Evolutionary conservation across 2,329 filamentous ascomycete species (phyloP), one percentile per base, ranked within the genome.

Genomic region (Fusarium albidum): DNA sequence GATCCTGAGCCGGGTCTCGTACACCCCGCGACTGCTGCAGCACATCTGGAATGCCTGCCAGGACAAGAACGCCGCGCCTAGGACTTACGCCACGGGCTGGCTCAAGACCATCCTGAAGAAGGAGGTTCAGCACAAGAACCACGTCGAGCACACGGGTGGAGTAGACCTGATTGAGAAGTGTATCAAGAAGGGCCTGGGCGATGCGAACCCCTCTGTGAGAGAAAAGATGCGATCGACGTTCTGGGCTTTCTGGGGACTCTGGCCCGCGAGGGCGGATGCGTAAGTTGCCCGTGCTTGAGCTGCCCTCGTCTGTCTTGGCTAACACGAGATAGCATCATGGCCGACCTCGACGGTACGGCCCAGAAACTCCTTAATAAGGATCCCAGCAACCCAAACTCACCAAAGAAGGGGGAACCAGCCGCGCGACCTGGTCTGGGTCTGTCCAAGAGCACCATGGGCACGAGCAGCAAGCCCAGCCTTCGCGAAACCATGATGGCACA

Each of bases 51-150:
- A 79, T 47, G 93, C 94, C 18, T 89, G 85, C 57, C 89, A 96
- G 70, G 94, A 99, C 77, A 98, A 97, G 78, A 98, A 97, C 68
- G 88, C 93, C 3, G 90, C 95, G 68, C 89, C 93, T 13, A 86
- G 95, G 56, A 84, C 85, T 2, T 96, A 88, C 72, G 89, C 88
- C 2, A 81, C 89, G 3, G 87, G 83, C 8, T 99, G 95, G 95
- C 76, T 98, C 26, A 90, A 88, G 73, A 96, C 89, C 1, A 73
- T 98, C 15, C 76, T 99, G 32, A 87, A 82, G 63, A 91, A 91
- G 65, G 90, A 96, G 69, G 77, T 84, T 1, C 81, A 85, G 58
- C 91, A 96, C 74, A 96, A 92, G 75, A 84, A 79, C 57, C 87
- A 92, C 33, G 81, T 98, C 54, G 94, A 98, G 70, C 91, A 96